These are phyloP conservation scores for Alternaria triticina DNA, from an alignment of 2,329 filamentous ascomycete species.

Conservation along the genomic window DNA sequence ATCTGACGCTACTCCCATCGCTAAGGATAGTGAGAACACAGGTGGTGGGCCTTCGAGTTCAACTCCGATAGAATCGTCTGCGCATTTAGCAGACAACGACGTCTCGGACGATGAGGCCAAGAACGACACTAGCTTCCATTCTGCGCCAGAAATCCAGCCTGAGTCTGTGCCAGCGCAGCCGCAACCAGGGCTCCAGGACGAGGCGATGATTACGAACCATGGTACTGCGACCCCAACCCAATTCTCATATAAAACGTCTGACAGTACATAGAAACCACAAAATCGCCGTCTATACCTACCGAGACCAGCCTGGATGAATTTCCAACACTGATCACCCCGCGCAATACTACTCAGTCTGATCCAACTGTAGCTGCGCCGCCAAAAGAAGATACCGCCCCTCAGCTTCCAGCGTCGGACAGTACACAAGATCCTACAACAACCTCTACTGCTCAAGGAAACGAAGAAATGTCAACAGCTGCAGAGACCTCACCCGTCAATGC, in stretches of 20 bases:
- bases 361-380: not conserved
- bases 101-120: slow-evolving; percentile 32
- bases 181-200: not conserved
- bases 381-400: not conserved
- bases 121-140: slow-evolving; percentile 32
- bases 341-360: not conserved
- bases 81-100: slow-evolving; percentile 4
- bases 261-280: not conserved
- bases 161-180: slow-evolving; percentile 9
- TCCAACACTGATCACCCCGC: not conserved
- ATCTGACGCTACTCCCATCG: not conserved
- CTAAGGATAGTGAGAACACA: not conserved
- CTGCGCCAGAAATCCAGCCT: slow-evolving; percentile 27
- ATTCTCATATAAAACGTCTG: not conserved
- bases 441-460: not conserved
- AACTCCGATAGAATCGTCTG: not conserved
- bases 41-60: not conserved
- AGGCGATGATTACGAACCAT: slow-evolving; percentile 7
- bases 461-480: not conserved
- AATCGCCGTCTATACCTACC: not conserved
- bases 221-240: not conserved
- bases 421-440: not conserved
- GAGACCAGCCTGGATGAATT: not conserved
- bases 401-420: not conserved
- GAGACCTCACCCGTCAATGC: not conserved